Evolutionary conservation across 1,284 basidiomycete genomes (phyloP).

Genomic region (Heimioporus retisporus): DNA sequence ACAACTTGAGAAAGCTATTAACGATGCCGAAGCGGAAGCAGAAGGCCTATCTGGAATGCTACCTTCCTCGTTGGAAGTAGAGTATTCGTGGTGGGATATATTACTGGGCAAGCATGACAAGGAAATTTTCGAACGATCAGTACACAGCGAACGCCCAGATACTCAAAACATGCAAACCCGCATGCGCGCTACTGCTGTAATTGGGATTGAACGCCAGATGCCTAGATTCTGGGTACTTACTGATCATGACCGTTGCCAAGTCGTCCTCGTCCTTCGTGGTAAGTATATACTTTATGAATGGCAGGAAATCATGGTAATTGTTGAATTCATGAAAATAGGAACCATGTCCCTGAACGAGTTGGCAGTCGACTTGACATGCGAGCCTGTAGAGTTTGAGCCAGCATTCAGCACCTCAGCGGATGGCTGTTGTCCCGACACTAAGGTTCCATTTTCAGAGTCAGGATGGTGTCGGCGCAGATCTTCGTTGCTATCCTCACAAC

Average conservation of each 20-base stretch:
- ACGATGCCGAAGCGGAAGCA: constrained; percentile 75
- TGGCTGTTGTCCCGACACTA: constrained; percentile 31
- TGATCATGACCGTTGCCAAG: constrained; percentile 75
- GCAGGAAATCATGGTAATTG: constrained; percentile 6
- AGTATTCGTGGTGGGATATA: constrained; percentile 85
- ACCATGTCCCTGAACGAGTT: constrained; percentile 88
- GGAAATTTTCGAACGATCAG: constrained; percentile 77
- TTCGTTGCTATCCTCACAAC: constrained; percentile 31
- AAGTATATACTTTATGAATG: constrained; percentile 6
- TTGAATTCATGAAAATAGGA: constrained; percentile 50
- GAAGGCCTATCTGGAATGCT: constrained; percentile 53
- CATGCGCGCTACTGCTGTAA: constrained; percentile 60
- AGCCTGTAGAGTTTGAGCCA: constrained; percentile 73
- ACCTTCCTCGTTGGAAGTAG: constrained; percentile 29
- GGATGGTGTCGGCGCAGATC: constrained; percentile 32
- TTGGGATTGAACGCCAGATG: constrained; percentile 77
- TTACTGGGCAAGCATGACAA: constrained; percentile 80
- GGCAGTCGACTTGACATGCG: constrained; percentile 85
- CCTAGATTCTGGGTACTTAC: constrained; percentile 86
- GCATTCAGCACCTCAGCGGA: constrained; percentile 50
- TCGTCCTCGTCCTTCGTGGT: constrained; percentile 81
- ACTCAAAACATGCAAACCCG: constrained; percentile 46
- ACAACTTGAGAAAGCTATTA: constrained; percentile 70
- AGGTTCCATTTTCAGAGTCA: constrained; percentile 41
- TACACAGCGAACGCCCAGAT: constrained; percentile 43